phyloP scores from a whole-genome alignment of 2,329 filamentous ascomycete genomes.

The Paecilomyces fulvus region DNA sequence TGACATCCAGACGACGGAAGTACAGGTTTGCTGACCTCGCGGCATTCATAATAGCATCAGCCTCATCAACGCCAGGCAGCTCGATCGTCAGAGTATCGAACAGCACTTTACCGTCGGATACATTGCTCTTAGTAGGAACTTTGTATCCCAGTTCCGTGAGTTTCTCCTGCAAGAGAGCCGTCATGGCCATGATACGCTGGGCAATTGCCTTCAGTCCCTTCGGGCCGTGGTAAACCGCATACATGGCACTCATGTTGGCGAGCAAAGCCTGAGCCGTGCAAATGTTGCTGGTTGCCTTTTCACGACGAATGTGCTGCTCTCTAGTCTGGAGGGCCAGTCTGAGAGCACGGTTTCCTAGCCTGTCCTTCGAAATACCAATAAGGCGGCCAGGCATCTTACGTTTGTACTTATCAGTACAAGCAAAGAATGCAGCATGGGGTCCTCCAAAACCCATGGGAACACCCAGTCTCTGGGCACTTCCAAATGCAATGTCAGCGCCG shows the following conservation, averaged over 20 bases:
- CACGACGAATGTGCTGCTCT: constrained; percentile 90
- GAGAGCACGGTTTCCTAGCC: constrained; percentile 71
- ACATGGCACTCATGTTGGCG: constrained; percentile 93
- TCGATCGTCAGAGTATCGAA: constrained; percentile 77
- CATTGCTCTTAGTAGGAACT: constrained; percentile 51
- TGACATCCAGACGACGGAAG: constrained; percentile 53
- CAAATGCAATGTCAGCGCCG: constrained; percentile 90
- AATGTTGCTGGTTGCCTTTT: constrained; percentile 96
- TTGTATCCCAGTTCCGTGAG: constrained; percentile 56
- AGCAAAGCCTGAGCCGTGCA: constrained; percentile 91
- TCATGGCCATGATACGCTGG: constrained; percentile 62
- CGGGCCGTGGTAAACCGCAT: constrained; percentile 89
- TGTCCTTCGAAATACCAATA: constrained; percentile 85
- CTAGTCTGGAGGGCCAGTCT: constrained; percentile 82
- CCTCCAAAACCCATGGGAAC: constrained; percentile 88
- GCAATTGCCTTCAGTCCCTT: constrained; percentile 75
- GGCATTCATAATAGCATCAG: constrained; percentile 43
- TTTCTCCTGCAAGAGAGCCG: constrained; percentile 59
- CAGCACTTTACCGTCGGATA: constrained; percentile 49
- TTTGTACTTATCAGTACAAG: constrained; percentile 84
- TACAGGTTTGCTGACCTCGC: constrained; percentile 49
- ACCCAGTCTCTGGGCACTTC: constrained; percentile 83
- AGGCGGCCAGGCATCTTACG: constrained; percentile 86
- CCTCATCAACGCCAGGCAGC: constrained; percentile 42
- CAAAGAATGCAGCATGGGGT: constrained; percentile 95